These are phyloP conservation scores for Butyriboletus loyo DNA, from an alignment of 768 basidiomycete genomes.

Conservation along the genomic window DNA sequence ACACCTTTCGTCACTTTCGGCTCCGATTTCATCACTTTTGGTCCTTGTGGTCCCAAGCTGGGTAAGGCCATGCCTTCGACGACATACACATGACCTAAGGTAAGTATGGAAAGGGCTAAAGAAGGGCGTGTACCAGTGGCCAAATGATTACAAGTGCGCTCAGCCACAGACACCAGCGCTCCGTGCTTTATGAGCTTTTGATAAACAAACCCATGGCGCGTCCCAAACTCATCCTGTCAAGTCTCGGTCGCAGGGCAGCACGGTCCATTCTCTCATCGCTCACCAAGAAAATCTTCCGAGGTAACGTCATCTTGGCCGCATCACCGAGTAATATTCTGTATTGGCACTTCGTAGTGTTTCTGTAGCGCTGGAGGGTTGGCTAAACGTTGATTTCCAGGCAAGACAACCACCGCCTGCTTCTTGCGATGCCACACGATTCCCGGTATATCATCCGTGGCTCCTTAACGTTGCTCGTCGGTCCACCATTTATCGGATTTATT, in stretches of 20 bases:
- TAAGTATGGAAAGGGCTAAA: too few species aligned
- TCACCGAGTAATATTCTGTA: neutral
- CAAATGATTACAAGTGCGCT: neutral
- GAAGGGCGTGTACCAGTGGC: too few species aligned
- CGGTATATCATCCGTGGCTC: conserved; percentile 12
- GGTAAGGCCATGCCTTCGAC: too few species aligned
- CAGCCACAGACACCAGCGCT: neutral
- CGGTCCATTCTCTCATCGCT: neutral
- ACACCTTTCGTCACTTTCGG: too few species aligned
- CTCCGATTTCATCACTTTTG: too few species aligned
- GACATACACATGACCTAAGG: too few species aligned
- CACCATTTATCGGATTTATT: neutral
- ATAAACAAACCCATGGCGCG: neutral
- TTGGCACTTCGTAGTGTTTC: neutral
- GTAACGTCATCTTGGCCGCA: neutral
- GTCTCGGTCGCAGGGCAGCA: neutral
- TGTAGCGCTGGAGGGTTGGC: neutral
- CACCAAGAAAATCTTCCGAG: neutral
- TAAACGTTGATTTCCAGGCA: too few species aligned
- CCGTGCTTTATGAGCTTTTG: neutral
- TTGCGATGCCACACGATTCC: conserved; percentile 1
- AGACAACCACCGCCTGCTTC: neutral
- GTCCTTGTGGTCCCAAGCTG: too few species aligned
- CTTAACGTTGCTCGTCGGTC: neutral
- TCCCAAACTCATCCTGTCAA: neutral